Evolutionary conservation across 2,329 filamentous ascomycete genomes (phyloP).

Genomic region (Pezicula carpinea): DNA sequence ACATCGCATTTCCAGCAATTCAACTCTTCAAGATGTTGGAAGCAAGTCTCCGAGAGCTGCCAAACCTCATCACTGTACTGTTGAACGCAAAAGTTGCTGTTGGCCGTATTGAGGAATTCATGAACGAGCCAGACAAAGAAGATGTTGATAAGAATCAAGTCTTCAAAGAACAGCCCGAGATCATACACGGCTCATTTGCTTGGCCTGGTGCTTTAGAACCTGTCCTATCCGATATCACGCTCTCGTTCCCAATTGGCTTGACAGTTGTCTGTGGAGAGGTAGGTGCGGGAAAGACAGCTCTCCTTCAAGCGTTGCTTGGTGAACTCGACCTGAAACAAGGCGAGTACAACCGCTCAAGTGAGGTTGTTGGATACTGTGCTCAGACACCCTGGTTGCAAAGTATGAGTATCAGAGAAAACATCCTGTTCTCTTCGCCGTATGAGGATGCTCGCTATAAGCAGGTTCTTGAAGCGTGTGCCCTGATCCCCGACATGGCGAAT

Average conservation of each 20-base stretch:
- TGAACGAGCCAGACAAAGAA: slow-evolving; percentile 77
- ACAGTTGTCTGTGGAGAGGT: slow-evolving; percentile 61
- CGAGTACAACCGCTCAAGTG: slow-evolving; percentile 43
- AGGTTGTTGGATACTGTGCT: slow-evolving; percentile 58
- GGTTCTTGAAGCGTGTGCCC: slow-evolving; percentile 61
- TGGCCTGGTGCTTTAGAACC: slow-evolving; percentile 66
- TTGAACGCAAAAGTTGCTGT: slow-evolving; percentile 82
- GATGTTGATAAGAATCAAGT: slow-evolving; percentile 33
- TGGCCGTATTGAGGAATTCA: slow-evolving; percentile 77
- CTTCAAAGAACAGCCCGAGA: slow-evolving; percentile 32
- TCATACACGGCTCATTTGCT: slow-evolving; percentile 66
- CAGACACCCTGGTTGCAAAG: slow-evolving; percentile 66
- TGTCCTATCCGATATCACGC: slow-evolving; percentile 47
- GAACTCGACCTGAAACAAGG: slow-evolving; percentile 24
- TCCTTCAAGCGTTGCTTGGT: slow-evolving; percentile 27
- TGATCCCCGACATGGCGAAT: slow-evolving; percentile 55
- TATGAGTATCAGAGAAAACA: slow-evolving; percentile 66
- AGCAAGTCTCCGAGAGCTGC: slow-evolving; percentile 67
- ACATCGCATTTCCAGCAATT: slow-evolving; percentile 82
- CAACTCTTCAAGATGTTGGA: slow-evolving; percentile 77
- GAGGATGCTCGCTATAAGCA: slow-evolving; percentile 65
- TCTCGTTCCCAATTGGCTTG: slow-evolving; percentile 51
- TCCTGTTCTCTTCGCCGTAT: slow-evolving; percentile 60
- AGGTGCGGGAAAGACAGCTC: slow-evolving; percentile 55
- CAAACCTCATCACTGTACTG: slow-evolving; percentile 68